Conservation (phyloP, 352 stramenopile genomes). For the Halophytophthora polymorphica region DNA sequence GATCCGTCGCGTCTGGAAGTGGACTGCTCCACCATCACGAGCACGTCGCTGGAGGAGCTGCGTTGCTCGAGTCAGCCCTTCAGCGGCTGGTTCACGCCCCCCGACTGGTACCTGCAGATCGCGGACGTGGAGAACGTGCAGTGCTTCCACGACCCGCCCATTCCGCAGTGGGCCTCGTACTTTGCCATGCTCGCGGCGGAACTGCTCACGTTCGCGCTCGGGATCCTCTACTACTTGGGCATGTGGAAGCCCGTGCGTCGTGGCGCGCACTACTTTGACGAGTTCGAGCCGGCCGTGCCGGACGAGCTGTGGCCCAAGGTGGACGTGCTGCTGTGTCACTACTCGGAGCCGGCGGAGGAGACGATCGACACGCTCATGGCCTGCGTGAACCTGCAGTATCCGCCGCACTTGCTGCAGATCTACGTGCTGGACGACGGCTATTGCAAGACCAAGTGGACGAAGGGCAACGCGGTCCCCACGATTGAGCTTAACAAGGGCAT, state of each 20-base stretch:
- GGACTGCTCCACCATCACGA: constrained; percentile 61
- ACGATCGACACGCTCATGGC: constrained; percentile 83
- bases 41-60: constrained; percentile 51
- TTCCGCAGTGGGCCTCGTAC: constrained; percentile 81
- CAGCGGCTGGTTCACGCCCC: constrained; percentile 64
- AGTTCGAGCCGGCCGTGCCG: constrained; percentile 78
- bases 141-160: constrained; percentile 75
- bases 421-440: constrained; percentile 87
- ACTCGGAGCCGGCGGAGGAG: constrained; percentile 85
- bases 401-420: constrained; percentile 78
- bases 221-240: constrained; percentile 81
- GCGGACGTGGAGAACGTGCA: constrained; percentile 65
- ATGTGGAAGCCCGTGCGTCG: constrained; percentile 88
- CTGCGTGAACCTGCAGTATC: constrained; percentile 89
- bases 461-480: constrained; percentile 65
- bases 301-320: constrained; percentile 85
- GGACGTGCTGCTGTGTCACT: constrained; percentile 80
- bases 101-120: constrained; percentile 68
- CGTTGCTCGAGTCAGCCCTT: constrained; percentile 44
- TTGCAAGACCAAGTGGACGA: constrained; percentile 77
- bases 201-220: constrained; percentile 62
- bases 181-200: constrained; percentile 74
- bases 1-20: constrained; percentile 47
- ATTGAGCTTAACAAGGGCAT: constrained; percentile 81
- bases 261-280: constrained; percentile 84